These are phyloP conservation scores for Schoenoplectus triqueter DNA, from an alignment of 202 grass and related monocot genomes.

Conservation along the genomic window DNA sequence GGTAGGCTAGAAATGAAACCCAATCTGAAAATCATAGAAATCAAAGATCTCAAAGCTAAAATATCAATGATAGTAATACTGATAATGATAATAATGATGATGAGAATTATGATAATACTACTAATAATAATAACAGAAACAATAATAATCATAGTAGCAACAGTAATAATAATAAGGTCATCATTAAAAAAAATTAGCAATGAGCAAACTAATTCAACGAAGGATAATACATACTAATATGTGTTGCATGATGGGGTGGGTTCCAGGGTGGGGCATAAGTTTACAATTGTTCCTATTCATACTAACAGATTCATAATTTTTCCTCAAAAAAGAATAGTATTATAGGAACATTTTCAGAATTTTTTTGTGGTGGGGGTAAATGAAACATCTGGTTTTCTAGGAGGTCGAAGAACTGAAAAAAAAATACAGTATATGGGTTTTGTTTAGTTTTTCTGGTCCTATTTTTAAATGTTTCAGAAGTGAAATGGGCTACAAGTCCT, in stretches of 20 bases:
- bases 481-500: background rate
- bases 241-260: background rate
- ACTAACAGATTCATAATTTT: background rate
- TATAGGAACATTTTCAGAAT: too few relatives aligned
- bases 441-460: background rate
- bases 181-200: constrained; percentile 14
- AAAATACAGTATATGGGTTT: background rate
- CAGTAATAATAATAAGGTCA: background rate
- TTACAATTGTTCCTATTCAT: background rate
- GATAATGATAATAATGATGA: too few relatives aligned
- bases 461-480: background rate
- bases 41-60: too few relatives aligned
- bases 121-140: too few relatives aligned
- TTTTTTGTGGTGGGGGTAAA: background rate
- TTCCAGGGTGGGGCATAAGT: background rate
- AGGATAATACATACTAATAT: background rate
- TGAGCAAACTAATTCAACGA: constrained; percentile 21
- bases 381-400: background rate
- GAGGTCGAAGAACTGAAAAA: background rate
- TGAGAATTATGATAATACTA: too few relatives aligned
- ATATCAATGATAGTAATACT: too few relatives aligned
- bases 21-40: too few relatives aligned
- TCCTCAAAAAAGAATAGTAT: too few relatives aligned
- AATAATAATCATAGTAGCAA: too few relatives aligned
- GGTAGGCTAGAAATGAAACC: too few relatives aligned